A percentile compares a stretch with the other conserved stretches of the same genome.
Conservation (phyloP, 371 early-diverging fungal species). For the Saksenaea vasiformis region DNA sequence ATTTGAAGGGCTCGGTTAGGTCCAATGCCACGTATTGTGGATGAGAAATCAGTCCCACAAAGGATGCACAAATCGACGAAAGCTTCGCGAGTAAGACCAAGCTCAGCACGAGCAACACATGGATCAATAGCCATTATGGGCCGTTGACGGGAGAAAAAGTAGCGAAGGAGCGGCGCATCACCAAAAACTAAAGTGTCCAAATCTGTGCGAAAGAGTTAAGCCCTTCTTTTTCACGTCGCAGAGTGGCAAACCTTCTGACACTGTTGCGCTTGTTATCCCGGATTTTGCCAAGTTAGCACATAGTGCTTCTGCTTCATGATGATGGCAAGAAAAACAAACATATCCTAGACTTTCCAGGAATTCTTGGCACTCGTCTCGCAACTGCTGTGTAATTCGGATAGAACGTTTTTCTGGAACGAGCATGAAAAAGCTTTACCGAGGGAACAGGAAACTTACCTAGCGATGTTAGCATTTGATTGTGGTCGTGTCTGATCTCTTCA, state of each 20-base stretch:
- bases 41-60: constrained; percentile 81
- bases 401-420: constrained; percentile 52
- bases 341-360: constrained; percentile 57
- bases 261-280: constrained; percentile 56
- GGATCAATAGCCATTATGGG: constrained; percentile 59
- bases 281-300: constrained; percentile 58
- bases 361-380: constrained; percentile 50
- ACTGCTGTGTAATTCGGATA: constrained; percentile 48
- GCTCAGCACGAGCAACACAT: constrained; percentile 43
- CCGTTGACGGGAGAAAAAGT: constrained; percentile 40
- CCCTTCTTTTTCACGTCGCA: background rate
- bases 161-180: constrained; percentile 54
- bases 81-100: constrained; percentile 54
- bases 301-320: constrained; percentile 71
- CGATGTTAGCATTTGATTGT: constrained; percentile 27
- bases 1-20: constrained; percentile 59
- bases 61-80: constrained; percentile 79
- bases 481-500: constrained; percentile 23
- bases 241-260: constrained; percentile 63
- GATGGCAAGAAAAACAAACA: constrained; percentile 44
- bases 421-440: constrained; percentile 8
- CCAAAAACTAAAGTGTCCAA: constrained; percentile 64
- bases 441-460: constrained; percentile 27
- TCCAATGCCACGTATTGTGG: constrained; percentile 66
- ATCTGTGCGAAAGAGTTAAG: constrained; percentile 20